Conservation (phyloP, 352 stramenopile species). For the Phytophthora meadii region DNA sequence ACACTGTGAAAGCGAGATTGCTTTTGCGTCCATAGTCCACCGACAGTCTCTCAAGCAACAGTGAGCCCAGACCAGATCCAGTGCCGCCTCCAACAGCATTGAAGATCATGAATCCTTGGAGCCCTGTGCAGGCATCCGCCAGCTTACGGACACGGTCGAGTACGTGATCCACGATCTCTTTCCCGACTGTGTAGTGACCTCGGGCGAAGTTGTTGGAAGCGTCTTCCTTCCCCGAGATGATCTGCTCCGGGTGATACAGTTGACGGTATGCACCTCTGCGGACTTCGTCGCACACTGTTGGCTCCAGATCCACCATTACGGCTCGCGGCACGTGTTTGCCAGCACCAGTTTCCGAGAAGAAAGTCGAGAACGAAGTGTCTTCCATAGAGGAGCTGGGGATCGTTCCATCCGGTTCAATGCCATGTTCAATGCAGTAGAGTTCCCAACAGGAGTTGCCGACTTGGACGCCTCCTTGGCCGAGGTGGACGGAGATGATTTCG, state of each 20-base stretch:
- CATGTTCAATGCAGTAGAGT: slow-evolving; percentile 93
- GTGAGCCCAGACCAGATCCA: not conserved
- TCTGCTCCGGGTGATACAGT: slow-evolving; percentile 93
- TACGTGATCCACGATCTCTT: slow-evolving; percentile 97
- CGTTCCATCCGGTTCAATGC: slow-evolving; percentile 73
- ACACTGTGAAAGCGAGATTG: slow-evolving; percentile 6
- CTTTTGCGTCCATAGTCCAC: slow-evolving; percentile 8
- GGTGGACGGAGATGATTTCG: slow-evolving; percentile 7
- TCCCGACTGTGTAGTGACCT: slow-evolving; percentile 92
- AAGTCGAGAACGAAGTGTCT: slow-evolving; percentile 5
- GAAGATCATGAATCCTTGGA: slow-evolving; percentile 92
- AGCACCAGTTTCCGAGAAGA: slow-evolving; percentile 10
- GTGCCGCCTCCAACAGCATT: slow-evolving; percentile 38
- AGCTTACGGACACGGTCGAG: slow-evolving; percentile 97
- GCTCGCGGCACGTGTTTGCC: not conserved
- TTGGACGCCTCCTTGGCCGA: slow-evolving; percentile 7
- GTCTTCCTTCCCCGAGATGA: slow-evolving; percentile 75
- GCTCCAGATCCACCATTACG: slow-evolving; percentile 74
- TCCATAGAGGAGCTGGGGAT: not conserved
- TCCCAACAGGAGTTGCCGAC: slow-evolving; percentile 92
- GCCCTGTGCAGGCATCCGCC: slow-evolving; percentile 95
- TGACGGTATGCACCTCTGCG: slow-evolving; percentile 95
- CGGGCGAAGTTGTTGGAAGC: slow-evolving; percentile 91
- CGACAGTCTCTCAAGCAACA: slow-evolving; percentile 3
- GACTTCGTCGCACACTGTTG: slow-evolving; percentile 97